Evolutionary conservation across 345 rosid species (phyloP), one percentile per base, ranked within the genome.

Genomic region (Syzygium aqueum): DNA sequence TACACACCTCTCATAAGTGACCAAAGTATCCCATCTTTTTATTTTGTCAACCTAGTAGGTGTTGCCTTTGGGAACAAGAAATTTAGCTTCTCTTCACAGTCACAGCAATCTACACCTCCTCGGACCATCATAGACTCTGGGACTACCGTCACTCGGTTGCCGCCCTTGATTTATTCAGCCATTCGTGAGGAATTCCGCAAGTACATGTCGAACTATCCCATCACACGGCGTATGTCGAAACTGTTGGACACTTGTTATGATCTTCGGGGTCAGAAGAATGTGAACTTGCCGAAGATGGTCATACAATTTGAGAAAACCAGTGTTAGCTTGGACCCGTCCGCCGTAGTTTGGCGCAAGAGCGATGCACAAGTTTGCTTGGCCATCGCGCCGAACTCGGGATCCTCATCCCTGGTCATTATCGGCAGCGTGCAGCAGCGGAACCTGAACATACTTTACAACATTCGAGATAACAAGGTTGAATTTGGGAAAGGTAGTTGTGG

Each of bases 331-430:
- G 87, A 88, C 80, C 85, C 84, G 13, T 78, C 86, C 5, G 86
- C 63, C 6, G 12, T 57, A 10, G 83, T 85, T 5, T 86, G 85
- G 85, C 50, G 40, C 51, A 82, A 78, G 15, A 84, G 78, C 2
- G 84, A 90, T 63, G 84, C 89, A 8, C 85, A 46, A 61, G 88
- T 87, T 56, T 91, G 91, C 88, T 89, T 89, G 84, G 91, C 91
- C 30, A 88, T 91, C 53, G 87, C 87, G 17, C 65, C 40, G 37
- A 91, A 88, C 11, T 16, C 37, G 3, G 7, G 84, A 46, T 85
- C 37, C 3, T 7, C 11, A 33, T 6, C 25, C 25, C 17, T 50
- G 86, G 84, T 56, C 83, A 92, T 92, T 27, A 86, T 92, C 53
- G 91, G 91, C 25, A 90, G 88, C 65, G 73, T 86, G 54, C 91